Percentiles rank a stretch among this genome's conserved stretches.
Conservation (phyloP, 2,329 filamentous ascomycete genomes). For the Alternaria infectoria region DNA sequence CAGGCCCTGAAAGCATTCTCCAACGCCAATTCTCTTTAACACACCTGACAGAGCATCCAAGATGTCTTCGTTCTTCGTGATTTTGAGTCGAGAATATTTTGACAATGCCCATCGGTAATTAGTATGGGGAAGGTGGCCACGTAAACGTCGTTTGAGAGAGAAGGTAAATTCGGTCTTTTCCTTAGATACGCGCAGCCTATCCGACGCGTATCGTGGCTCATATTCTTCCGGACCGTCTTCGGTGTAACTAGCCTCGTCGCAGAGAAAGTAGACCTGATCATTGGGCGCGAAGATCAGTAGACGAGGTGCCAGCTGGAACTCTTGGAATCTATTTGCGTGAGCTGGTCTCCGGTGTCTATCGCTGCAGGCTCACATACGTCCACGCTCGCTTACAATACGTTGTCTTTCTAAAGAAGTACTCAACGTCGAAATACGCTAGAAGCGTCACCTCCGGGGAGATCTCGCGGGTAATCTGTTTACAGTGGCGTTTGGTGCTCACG, state of each 20-base stretch:
- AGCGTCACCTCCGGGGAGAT: not conserved
- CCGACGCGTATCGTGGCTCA: too few relatives aligned
- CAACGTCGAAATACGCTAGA: not conserved
- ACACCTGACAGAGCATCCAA: fast-evolving
- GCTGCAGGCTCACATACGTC: too few relatives aligned
- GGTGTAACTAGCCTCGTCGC: not conserved
- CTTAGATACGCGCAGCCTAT: too few relatives aligned
- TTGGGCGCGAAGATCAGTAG: not conserved
- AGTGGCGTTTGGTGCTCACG: not conserved
- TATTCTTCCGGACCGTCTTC: too few relatives aligned
- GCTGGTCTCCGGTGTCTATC: too few relatives aligned
- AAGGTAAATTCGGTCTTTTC: not conserved
- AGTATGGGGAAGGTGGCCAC: not conserved
- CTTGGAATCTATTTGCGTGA: not conserved
- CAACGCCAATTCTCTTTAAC: not conserved
- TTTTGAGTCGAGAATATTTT: too few relatives aligned
- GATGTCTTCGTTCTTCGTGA: not conserved
- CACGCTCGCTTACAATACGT: fast-evolving
- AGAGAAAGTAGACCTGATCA: not conserved
- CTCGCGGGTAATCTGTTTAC: not conserved
- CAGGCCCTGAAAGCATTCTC: fast-evolving
- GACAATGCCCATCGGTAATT: not conserved
- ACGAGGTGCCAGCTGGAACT: not conserved
- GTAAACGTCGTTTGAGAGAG: not conserved
- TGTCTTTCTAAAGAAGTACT: not conserved